These are phyloP conservation scores for Triadica sebifera DNA, from an alignment of 345 rosid genomes.

Conservation along the genomic window DNA sequence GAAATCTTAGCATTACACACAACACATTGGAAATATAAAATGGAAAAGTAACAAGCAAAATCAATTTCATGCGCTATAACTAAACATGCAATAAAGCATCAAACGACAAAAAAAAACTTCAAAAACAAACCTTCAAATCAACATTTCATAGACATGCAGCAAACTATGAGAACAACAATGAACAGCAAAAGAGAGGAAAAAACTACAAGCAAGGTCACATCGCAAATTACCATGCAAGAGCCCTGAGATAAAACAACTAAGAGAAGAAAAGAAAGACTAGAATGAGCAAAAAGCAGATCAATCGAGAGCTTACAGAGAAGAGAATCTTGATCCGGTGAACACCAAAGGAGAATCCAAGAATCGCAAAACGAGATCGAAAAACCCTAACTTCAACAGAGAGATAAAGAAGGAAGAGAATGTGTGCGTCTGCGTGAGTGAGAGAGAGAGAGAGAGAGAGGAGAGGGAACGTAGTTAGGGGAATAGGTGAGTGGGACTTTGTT, in stretches of 20 bases:
- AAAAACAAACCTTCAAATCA: neutral
- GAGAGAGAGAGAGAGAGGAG: slow-evolving; percentile 2
- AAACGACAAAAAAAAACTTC: neutral
- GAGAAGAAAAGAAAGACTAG: neutral
- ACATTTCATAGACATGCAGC: neutral
- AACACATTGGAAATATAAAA: neutral
- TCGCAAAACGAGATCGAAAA: slow-evolving; percentile 33
- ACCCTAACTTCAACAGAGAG: slow-evolving; percentile 35
- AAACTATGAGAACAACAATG: neutral
- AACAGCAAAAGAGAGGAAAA: neutral
- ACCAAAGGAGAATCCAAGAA: slow-evolving; percentile 16
- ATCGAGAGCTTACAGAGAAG: slow-evolving; percentile 52
- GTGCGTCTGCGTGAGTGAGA: too few species aligned
- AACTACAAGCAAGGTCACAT: neutral
- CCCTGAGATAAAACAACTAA: neutral
- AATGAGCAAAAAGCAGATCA: slow-evolving; percentile 23
- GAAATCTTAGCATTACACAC: slow-evolving; percentile 20
- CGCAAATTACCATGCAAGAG: neutral
- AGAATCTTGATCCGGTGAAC: slow-evolving; percentile 51
- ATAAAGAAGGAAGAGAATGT: slow-evolving; percentile 10
- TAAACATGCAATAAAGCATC: neutral
- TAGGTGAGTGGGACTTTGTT: slow-evolving; percentile 85
- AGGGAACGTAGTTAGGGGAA: slow-evolving; percentile 42
- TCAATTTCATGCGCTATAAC: neutral
- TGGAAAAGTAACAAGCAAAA: neutral